phyloP scores from a whole-genome alignment of 140 eudicot genomes.

The Cichorium intybus region DNA sequence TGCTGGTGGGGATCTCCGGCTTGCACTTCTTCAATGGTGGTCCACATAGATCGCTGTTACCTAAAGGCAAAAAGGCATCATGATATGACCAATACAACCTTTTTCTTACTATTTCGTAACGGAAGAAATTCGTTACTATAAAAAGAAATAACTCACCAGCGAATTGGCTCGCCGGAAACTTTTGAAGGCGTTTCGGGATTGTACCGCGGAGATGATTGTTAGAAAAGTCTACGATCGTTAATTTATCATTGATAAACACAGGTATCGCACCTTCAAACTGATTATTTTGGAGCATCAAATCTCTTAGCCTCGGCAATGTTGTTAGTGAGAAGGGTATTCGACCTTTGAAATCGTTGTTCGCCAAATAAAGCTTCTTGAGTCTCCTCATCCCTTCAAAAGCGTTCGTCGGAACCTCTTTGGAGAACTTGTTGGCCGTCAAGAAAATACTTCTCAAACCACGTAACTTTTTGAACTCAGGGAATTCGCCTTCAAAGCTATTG shows the following conservation, averaged over 20 bases:
- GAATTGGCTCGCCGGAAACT: slow-evolving; percentile 40
- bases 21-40: slow-evolving; percentile 44
- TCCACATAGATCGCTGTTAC: slow-evolving; percentile 69
- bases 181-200: slow-evolving; percentile 52
- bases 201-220: slow-evolving; percentile 59
- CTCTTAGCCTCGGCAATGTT: slow-evolving; percentile 43
- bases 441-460: slow-evolving; percentile 43
- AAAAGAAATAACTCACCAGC: slow-evolving; percentile 34
- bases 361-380: slow-evolving; percentile 62
- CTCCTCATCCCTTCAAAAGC: slow-evolving; percentile 59
- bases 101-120: neutral
- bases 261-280: slow-evolving; percentile 72
- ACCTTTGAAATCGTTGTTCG: slow-evolving; percentile 53
- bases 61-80: slow-evolving; percentile 26
- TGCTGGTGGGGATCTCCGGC: slow-evolving; percentile 23
- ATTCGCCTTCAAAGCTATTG: slow-evolving; percentile 59
- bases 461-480: slow-evolving; percentile 46
- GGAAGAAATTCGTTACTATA: neutral
- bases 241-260: slow-evolving; percentile 24
- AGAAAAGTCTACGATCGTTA: slow-evolving; percentile 39
- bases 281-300: slow-evolving; percentile 58
- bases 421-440: slow-evolving; percentile 59
- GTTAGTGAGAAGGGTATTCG: slow-evolving; percentile 50
- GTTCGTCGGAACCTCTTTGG: slow-evolving; percentile 40
- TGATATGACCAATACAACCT: neutral